Base-by-base conservation (phyloP, 192 early-diverging fungal genomes). In the Hyaloraphidium curvatum region DNA sequence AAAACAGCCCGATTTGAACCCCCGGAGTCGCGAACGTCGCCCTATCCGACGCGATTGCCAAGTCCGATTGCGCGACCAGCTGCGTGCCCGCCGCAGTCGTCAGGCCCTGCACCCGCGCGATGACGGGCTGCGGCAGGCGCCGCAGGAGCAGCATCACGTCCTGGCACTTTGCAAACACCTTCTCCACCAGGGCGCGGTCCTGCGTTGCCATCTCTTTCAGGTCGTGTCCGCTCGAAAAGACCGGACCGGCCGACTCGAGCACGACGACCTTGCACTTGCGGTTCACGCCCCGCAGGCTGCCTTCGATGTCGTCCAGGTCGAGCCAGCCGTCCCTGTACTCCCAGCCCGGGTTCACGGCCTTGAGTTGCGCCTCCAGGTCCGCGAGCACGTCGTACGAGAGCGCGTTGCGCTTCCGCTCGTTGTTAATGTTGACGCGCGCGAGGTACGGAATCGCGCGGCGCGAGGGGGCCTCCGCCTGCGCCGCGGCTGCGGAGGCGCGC, bases 341-440 rank as follows among this genome's bases (percentile, higher is more conserved):
- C 43, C 43, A 48, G 7, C 43, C 43, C 14, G 43, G 43, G 43
- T 48, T 48, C 17, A 48, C n/a, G n/a, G n/a, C n/a, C n/a, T n/a
- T n/a, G n/a, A 48, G 23, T 25, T 48, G 43, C 14, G 5, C 9
- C 19, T 48, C 43, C 5, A 48, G 43, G 25, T 19, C 19, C 43
- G 14, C 14, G 17, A 48, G 23, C 14, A 48, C 43, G 7, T 14
- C 43, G 19, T 22, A 25, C 14, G 17, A 22, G 17, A 48, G 43
- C 11, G 43, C 43, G 5, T 25, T 25, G 14, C 43, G 11, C 23
- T 48, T 48, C 25, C 43, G 11, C 14, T 9, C 43, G 19, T 48
- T 48, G 7, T 4, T 11, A 19, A 48, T 48, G 23, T 7, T 5
- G 7, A 48, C 43, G 23, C 19, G 43, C 43, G n/a, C n/a, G n/a